phyloP scores from a whole-genome alignment of 73 alveolate genomes.

The Tetrahymena malaccensis region DNA sequence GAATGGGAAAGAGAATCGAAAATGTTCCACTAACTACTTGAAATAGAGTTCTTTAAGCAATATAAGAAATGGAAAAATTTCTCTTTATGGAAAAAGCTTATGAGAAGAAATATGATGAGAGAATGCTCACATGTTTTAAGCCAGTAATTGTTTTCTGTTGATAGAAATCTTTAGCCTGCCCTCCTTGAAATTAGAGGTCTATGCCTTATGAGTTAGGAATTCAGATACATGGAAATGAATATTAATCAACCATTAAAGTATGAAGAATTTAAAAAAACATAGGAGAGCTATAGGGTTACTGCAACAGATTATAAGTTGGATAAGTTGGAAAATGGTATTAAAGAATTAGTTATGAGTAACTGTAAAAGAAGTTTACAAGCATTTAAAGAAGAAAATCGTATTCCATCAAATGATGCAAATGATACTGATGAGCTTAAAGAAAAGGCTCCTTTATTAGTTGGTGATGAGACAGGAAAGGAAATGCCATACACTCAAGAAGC shows the following conservation, averaged over 20 bases:
- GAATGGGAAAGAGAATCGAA: conserved; percentile 82
- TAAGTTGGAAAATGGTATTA: conserved; percentile 53
- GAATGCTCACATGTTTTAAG: conserved; percentile 58
- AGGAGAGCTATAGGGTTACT: conserved; percentile 50
- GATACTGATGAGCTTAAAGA: conserved; percentile 51
- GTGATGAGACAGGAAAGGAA: conserved; percentile 78
- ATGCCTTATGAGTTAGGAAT: conserved; percentile 46
- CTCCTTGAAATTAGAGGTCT: conserved; percentile 58
- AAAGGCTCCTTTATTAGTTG: conserved; percentile 71
- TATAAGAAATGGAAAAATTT: conserved; percentile 72
- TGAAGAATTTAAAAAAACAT: conserved; percentile 46
- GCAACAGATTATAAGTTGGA: conserved; percentile 46
- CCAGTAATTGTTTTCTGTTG: conserved; percentile 68
- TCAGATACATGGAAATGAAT: conserved; percentile 59
- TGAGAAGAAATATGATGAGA: conserved; percentile 68
- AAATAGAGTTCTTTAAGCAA: conserved; percentile 64
- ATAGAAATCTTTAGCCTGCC: conserved; percentile 61
- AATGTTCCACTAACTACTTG: conserved; percentile 51
- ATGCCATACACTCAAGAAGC: conserved; percentile 98
- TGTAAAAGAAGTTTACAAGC: conserved; percentile 70
- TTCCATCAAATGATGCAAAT: conserved; percentile 55
- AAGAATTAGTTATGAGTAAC: conserved; percentile 41
- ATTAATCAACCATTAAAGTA: conserved; percentile 51
- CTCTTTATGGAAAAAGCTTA: conserved; percentile 76
- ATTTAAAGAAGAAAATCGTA: conserved; percentile 68